Base-by-base conservation (phyloP, 345 rosid genomes). In the Trapa incisa region DNA sequence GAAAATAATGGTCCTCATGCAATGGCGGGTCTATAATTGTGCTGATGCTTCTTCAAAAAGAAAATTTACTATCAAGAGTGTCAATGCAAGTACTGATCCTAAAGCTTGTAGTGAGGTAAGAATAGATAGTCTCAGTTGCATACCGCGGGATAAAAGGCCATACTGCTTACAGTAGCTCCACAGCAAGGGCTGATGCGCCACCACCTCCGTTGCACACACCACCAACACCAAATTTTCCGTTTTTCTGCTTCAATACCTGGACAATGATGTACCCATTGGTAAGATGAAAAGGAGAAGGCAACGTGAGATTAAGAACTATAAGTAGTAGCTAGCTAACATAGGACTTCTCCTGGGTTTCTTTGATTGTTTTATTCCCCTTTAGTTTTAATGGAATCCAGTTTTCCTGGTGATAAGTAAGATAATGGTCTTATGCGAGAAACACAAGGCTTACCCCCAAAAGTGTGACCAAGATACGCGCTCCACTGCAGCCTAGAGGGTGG, bases 151-250 rank as follows among this genome's bases (percentile, higher is more conserved):
- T 3, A 37, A 10, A 1, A 35, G 67, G 5, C 6, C n/a, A 43
- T 33, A 66, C 65, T 16, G 64, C 74, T 79, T 77, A 88, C 32
- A 86, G 67, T 71, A 91, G 96, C 87, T 91, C 96, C 68, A 91
- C 68, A 65, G 89, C 88, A 32, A 95, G 83, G 16, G 96, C 89
- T 4, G 97, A 95, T 73, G 96, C 99, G 74, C 96, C 96, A 45
- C 99, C 97, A 54, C 96, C 96, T 14, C 99, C 97, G 29, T 95
- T 95, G 90, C 99, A 95, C 69, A 95, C 89, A 38, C 90, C 97
- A 65, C 85, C 96, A 56, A 91, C 93, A 41, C 97, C 99, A 9
- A 82, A 82, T 79, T 85, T 91, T 38, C 89, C 96, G 4, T 79
- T 84, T 79, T 76, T 89, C 80, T 83, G 83, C 86, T 66, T 91